Conservation (phyloP, 345 rosid species). For the Lepidium sativum region DNA sequence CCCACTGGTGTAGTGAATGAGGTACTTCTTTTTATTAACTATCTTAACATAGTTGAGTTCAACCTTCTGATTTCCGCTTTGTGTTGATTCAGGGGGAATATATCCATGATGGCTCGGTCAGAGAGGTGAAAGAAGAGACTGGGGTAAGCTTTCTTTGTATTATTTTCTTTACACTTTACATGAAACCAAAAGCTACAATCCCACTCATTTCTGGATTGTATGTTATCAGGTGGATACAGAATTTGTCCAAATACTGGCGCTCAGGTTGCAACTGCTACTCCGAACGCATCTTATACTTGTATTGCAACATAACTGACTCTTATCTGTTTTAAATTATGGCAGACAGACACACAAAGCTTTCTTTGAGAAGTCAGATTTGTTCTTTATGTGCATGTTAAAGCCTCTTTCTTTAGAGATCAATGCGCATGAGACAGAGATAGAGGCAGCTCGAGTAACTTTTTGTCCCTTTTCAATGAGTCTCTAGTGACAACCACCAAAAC, state of each 20-base stretch:
- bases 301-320: not conserved
- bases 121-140: conserved; percentile 96
- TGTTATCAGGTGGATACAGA: conserved; percentile 58
- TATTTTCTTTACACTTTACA: not conserved
- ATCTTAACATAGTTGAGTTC: not conserved
- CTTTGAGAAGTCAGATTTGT: conserved; percentile 72
- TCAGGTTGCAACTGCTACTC: conserved; percentile 42
- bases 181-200: conserved; percentile 3
- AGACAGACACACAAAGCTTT: conserved; percentile 72
- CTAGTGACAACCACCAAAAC: conserved; percentile 1
- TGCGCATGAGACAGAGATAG: conserved; percentile 70
- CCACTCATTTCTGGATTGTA: not conserved
- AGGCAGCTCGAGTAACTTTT: conserved; percentile 52
- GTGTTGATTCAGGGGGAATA: conserved; percentile 63
- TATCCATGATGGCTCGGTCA: conserved; percentile 56
- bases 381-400: conserved; percentile 67
- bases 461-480: not conserved
- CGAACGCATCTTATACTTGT: not conserved
- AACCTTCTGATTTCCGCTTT: conserved; percentile 1
- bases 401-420: conserved; percentile 61
- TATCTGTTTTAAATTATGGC: conserved; percentile 5
- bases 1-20: conserved; percentile 80
- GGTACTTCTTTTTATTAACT: conserved; percentile 30
- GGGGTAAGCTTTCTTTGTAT: conserved; percentile 42
- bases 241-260: conserved; percentile 66